These are phyloP conservation scores for Solanum commersonii DNA, from an alignment of 257 asterid species.

Conservation along the genomic window DNA sequence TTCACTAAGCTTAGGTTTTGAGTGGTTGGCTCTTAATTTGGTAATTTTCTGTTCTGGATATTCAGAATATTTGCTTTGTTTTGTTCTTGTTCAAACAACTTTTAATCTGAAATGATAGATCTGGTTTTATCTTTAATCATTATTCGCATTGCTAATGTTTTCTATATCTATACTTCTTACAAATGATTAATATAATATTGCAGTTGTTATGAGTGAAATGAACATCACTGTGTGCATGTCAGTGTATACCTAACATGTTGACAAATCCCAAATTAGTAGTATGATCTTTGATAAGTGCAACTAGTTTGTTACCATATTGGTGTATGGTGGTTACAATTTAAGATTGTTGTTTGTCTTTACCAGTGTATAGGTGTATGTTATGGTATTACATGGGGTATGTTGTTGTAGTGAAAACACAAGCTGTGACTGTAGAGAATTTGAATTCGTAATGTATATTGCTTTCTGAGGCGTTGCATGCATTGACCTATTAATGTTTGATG, in stretches of 20 bases:
- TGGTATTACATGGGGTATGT: neutral
- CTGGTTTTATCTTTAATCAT: neutral
- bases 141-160: neutral
- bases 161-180: neutral
- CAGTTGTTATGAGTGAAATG: neutral
- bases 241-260: neutral
- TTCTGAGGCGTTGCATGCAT: neutral
- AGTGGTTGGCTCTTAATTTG: neutral
- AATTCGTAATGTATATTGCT: neutral
- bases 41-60: neutral
- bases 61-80: neutral
- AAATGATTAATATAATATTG: neutral
- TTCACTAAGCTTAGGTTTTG: constrained; percentile 35
- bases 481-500: neutral
- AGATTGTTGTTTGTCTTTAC: neutral
- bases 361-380: neutral
- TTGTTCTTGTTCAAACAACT: neutral
- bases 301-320: neutral
- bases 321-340: neutral
- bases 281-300: neutral
- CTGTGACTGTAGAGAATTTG: neutral
- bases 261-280: neutral
- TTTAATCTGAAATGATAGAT: neutral
- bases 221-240: neutral
- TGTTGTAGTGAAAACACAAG: neutral